Percentiles rank a stretch among this genome's conserved stretches.
phyloP scores from a whole-genome alignment of 1,284 basidiomycete genomes.

The Cutaneotrichosporon sp. region DNA sequence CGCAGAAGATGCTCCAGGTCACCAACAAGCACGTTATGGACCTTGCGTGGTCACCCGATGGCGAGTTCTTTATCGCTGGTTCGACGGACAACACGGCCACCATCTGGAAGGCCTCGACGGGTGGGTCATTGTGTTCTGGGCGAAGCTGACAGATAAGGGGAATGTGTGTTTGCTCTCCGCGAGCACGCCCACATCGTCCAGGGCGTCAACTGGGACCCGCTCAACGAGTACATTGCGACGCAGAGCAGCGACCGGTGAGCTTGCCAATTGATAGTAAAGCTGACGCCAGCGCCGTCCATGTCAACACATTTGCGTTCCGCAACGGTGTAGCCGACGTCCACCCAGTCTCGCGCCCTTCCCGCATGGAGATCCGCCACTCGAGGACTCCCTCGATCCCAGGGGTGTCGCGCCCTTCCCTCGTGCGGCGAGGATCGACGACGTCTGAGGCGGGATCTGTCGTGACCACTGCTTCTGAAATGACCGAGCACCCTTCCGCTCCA shows the following conservation, averaged over 20 bases:
- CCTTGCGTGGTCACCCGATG: conserved; percentile 93
- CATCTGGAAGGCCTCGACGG: conserved; percentile 50
- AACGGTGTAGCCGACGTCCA: conserved; percentile 80
- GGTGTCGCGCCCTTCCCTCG: conserved; percentile 59
- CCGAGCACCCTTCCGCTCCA: conserved; percentile 38
- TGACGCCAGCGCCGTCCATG: conserved; percentile 68
- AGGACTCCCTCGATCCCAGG: conserved; percentile 51
- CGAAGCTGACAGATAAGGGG: conserved; percentile 35
- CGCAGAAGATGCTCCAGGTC: conserved; percentile 78
- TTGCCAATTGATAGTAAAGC: conserved; percentile 1
- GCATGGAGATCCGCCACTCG: conserved; percentile 53
- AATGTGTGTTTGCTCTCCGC: conserved; percentile 48
- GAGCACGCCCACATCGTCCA: conserved; percentile 95
- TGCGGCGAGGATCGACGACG: conserved; percentile 68
- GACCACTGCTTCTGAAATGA: conserved; percentile 60
- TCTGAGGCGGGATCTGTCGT: conserved; percentile 70
- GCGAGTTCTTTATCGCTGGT: conserved; percentile 89
- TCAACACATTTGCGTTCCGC: conserved; percentile 76
- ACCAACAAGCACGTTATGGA: conserved; percentile 96
- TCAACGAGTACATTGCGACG: conserved; percentile 92
- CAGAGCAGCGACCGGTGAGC: conserved; percentile 80
- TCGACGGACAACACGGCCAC: conserved; percentile 92
- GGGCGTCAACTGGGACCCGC: conserved; percentile 94
- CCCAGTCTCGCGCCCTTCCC: conserved; percentile 50
- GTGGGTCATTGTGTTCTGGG: conserved; percentile 27